Base-by-base conservation (phyloP, 352 stramenopile genomes). In the Phytophthora niederhauseri region DNA sequence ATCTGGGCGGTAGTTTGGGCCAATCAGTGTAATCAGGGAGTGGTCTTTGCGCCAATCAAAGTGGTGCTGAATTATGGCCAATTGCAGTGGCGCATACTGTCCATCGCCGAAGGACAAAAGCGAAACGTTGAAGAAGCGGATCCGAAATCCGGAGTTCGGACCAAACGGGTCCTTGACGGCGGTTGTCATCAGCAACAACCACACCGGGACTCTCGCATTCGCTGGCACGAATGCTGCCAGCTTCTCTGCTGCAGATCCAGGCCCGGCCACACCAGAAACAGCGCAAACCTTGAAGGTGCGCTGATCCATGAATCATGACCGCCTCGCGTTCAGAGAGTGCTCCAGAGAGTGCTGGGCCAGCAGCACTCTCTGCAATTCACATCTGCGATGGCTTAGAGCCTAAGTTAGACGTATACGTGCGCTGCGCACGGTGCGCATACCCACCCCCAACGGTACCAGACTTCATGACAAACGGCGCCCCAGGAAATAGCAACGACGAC, bases 261-360 rank as follows among this genome's bases (percentile, higher is more conserved):
- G 57, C 30, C 24, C 24, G 24, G 24, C 24, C 41, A 31, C 17
- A 43, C 15, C 55, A 34, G 15, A 60, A 60, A 54, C 41, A 54
- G 56, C 48, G 52, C 52, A 45, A 26, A 22, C 1, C 6, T 41
- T 41, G 34, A 14, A 41, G 34, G 3, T 15, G 28, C 28, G 28
- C 6, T 31, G 5, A 31, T 31, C 28, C 28, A 31, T 9, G 28
- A n/a, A 46, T 46, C 38, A 46, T 14, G 38, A 49, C 41, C n/a
- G 41, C 15, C 41, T 19, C 41, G 45, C 45, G 45, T 51, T n/a
- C 45, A 28, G 45, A 41, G 34, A 41, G 34, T 41, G 34, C 11
- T 41, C 34, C 34, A 36, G 6, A 6, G n/a, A 1, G 31, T 36
- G 31, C 38, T 48, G 11, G 38, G 11, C 14, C 38, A 19, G 38